phyloP scores from a whole-genome alignment of 192 early-diverging fungal species.

The Chytriomyces sp. region DNA sequence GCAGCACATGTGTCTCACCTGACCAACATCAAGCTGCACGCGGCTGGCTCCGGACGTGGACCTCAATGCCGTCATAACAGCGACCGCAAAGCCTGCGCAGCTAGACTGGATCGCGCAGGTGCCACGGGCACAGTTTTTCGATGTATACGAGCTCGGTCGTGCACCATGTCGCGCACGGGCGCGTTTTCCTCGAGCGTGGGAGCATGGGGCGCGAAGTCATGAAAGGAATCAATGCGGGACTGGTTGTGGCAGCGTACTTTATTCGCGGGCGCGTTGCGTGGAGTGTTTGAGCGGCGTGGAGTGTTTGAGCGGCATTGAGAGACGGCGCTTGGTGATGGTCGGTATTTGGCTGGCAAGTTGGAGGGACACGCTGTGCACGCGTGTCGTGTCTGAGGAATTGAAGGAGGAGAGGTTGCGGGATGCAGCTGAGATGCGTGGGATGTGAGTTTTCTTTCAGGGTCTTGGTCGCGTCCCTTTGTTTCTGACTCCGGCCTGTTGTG shows the following conservation, averaged over 20 bases:
- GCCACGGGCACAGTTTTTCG: not conserved
- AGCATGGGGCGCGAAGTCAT: not conserved
- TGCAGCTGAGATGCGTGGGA: constrained; percentile 24
- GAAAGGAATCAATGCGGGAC: constrained; percentile 1
- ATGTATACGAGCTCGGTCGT: not conserved
- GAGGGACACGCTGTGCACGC: not conserved
- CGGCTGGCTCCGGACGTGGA: not conserved
- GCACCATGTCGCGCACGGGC: constrained; percentile 17
- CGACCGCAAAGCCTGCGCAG: not conserved
- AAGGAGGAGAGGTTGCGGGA: not conserved
- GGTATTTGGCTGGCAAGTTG: constrained; percentile 4
- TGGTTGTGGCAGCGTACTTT: constrained; percentile 14
- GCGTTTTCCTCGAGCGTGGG: not conserved
- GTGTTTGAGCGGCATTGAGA: constrained; percentile 12
- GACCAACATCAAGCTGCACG: not conserved
- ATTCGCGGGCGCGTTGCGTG: not conserved
- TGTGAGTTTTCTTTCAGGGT: not conserved
- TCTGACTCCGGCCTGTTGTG: not conserved
- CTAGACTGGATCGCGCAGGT: not conserved
- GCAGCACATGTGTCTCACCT: constrained; percentile 5
- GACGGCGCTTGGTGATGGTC: constrained; percentile 5
- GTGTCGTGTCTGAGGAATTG: too few relatives aligned
- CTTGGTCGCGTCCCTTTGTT: not conserved
- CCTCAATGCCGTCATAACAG: not conserved
- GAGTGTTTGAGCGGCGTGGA: too few relatives aligned